Percentiles rank a stretch among this genome's conserved stretches.
Evolutionary conservation across 2,329 filamentous ascomycete genomes (phyloP).

Genomic region (Arachnomyces sp.): DNA sequence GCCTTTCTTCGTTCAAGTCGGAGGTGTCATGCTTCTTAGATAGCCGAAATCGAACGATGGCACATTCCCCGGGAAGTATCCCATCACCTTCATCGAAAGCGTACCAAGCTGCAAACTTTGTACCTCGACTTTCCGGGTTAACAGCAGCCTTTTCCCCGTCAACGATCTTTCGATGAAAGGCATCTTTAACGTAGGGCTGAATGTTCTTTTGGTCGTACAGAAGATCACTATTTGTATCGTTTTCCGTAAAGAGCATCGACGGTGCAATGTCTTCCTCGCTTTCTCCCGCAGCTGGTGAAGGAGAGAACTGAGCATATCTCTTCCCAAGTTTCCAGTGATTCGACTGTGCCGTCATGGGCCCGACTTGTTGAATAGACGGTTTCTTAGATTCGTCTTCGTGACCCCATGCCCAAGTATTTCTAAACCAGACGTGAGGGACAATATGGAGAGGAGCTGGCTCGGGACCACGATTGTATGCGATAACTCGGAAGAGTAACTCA

Average conservation of each 20-base stretch:
- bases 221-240: constrained; percentile 77
- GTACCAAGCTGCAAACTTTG: constrained; percentile 88
- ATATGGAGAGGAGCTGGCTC: constrained; percentile 89
- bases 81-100: constrained; percentile 84
- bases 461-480: constrained; percentile 89
- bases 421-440: constrained; percentile 90
- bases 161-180: constrained; percentile 83
- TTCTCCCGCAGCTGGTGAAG: constrained; percentile 75
- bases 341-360: constrained; percentile 64
- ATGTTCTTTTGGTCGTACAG: constrained; percentile 75
- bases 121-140: constrained; percentile 73
- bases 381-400: constrained; percentile 68
- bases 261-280: constrained; percentile 79
- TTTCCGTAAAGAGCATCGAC: constrained; percentile 84
- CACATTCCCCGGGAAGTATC: constrained; percentile 83
- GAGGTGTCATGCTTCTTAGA: constrained; percentile 61
- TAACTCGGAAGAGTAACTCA: constrained; percentile 86
- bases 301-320: constrained; percentile 75
- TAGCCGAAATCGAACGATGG: constrained; percentile 86
- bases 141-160: constrained; percentile 70
- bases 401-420: constrained; percentile 96
- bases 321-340: constrained; percentile 74
- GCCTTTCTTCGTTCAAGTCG: constrained; percentile 85
- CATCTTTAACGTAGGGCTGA: constrained; percentile 85
- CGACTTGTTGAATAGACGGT: constrained; percentile 63